Evolutionary conservation across 805 yeast genomes (phyloP).

Genomic region (Pichia manshurica): DNA sequence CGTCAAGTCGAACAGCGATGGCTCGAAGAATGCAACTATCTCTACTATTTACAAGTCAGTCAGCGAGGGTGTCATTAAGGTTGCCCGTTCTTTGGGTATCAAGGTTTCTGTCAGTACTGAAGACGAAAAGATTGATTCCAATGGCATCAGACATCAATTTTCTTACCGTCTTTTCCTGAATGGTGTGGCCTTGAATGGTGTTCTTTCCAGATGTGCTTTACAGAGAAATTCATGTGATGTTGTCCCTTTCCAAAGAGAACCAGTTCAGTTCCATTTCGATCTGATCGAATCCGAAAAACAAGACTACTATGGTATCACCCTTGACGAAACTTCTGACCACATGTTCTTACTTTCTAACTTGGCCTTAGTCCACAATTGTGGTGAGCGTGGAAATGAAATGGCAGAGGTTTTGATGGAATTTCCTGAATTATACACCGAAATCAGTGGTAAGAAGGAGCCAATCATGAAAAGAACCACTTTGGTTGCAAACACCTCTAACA

Average conservation of each 20-base stretch:
- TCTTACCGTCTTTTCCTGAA: constrained; percentile 18
- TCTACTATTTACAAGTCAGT: constrained; percentile 30
- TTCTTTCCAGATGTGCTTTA: constrained; percentile 26
- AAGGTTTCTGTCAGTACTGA: constrained; percentile 27
- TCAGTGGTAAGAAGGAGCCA: constrained; percentile 92
- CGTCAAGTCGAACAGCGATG: constrained; percentile 3
- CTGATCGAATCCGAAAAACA: constrained; percentile 26
- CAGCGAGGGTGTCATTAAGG: constrained; percentile 32
- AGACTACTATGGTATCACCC: constrained; percentile 40
- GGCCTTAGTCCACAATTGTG: constrained; percentile 34
- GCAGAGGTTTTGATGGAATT: constrained; percentile 99
- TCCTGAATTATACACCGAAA: constrained; percentile 93
- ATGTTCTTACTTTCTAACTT: constrained; percentile 36
- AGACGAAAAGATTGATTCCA: background rate
- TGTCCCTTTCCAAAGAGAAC: constrained; percentile 18
- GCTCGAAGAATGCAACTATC: constrained; percentile 24
- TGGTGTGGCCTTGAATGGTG: constrained; percentile 25
- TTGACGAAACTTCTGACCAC: constrained; percentile 36
- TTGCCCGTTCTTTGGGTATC: constrained; percentile 42
- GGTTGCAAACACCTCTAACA: constrained; percentile 97
- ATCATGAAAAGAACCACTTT: constrained; percentile 99
- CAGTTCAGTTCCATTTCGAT: constrained; percentile 29
- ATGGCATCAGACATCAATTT: constrained; percentile 2
- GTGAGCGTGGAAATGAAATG: constrained; percentile 99
- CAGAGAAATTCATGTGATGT: constrained; percentile 18